Evolutionary conservation across 2,329 filamentous ascomycete species (phyloP).

Genomic region (Aspergillus puulaauensis): DNA sequence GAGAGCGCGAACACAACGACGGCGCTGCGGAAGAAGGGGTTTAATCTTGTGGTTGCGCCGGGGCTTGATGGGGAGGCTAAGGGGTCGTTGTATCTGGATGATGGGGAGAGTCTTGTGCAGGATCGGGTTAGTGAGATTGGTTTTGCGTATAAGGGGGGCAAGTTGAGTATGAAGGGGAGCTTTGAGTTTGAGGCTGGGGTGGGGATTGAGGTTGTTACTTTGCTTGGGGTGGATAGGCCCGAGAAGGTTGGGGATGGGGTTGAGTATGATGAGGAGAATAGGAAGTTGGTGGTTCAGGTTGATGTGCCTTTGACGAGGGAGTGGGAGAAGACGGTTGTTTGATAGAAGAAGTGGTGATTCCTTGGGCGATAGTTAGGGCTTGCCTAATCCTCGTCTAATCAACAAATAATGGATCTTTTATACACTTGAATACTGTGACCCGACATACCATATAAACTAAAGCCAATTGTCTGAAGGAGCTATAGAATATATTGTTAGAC

Average conservation of each 20-base stretch:
- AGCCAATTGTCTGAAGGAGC: too few species aligned
- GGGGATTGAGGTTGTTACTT: neutral
- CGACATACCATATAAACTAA: too few species aligned
- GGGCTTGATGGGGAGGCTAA: constrained; percentile 60
- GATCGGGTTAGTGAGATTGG: neutral
- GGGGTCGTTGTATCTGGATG: constrained; percentile 1
- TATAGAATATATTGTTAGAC: too few species aligned
- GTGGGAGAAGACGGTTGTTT: too few species aligned
- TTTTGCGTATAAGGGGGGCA: neutral
- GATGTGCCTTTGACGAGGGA: neutral
- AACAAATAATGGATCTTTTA: too few species aligned
- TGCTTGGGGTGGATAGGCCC: neutral
- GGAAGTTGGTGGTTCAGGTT: neutral
- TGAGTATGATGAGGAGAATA: neutral
- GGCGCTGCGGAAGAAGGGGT: constrained; percentile 61
- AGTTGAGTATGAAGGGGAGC: neutral
- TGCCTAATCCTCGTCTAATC: too few species aligned
- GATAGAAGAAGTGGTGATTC: too few species aligned
- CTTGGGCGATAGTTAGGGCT: too few species aligned
- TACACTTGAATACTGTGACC: too few species aligned
- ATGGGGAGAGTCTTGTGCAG: neutral
- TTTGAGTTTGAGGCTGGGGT: neutral
- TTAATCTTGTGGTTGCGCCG: constrained; percentile 69
- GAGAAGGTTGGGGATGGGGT: too few species aligned
- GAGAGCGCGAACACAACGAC: constrained; percentile 59